Percentiles rank a stretch among this genome's conserved stretches.
These are phyloP conservation scores for Pterulicium gracile DNA, from an alignment of 1,284 basidiomycete genomes.

Conservation along the genomic window DNA sequence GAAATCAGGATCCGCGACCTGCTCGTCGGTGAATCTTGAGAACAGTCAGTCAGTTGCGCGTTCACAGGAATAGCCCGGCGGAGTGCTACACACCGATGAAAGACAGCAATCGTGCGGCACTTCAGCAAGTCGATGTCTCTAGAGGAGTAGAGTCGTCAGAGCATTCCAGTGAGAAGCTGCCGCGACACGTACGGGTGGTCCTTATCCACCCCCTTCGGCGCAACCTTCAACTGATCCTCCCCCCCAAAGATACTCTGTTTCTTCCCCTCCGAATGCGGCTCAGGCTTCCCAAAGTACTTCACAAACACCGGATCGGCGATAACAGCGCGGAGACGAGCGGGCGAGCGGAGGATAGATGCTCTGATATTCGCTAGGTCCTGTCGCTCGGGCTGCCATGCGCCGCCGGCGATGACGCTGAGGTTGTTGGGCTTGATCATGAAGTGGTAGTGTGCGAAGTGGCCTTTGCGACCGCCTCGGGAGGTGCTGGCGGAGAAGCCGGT, in stretches of 20 bases:
- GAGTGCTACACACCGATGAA: constrained; percentile 32
- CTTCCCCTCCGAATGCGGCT: constrained; percentile 47
- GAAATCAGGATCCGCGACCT: constrained; percentile 63
- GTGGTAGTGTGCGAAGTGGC: constrained; percentile 69
- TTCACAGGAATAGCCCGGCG: not conserved
- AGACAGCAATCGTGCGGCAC: constrained; percentile 69
- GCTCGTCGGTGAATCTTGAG: constrained; percentile 64
- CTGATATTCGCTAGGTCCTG: constrained; percentile 68
- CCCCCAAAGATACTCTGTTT: constrained; percentile 69
- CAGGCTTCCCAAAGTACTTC: constrained; percentile 59
- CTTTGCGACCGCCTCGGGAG: constrained; percentile 72
- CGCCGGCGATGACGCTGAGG: constrained; percentile 66
- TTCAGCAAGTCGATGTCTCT: constrained; percentile 84
- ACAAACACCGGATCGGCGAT: constrained; percentile 63
- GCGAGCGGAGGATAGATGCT: constrained; percentile 51
- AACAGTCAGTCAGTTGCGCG: constrained; percentile 1
- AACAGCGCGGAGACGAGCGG: constrained; percentile 51
- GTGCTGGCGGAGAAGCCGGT: constrained; percentile 66
- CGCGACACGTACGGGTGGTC: constrained; percentile 47
- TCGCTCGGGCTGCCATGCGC: constrained; percentile 77
- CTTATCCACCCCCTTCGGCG: constrained; percentile 83
- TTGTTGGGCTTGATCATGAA: constrained; percentile 61
- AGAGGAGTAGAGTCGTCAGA: constrained; percentile 3
- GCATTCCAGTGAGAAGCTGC: constrained; percentile 1
- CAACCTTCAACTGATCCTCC: constrained; percentile 76